Percentiles rank a stretch among this genome's conserved stretches.
phyloP scores from a whole-genome alignment of 140 eudicot genomes.

The Bidens hawaiensis region DNA sequence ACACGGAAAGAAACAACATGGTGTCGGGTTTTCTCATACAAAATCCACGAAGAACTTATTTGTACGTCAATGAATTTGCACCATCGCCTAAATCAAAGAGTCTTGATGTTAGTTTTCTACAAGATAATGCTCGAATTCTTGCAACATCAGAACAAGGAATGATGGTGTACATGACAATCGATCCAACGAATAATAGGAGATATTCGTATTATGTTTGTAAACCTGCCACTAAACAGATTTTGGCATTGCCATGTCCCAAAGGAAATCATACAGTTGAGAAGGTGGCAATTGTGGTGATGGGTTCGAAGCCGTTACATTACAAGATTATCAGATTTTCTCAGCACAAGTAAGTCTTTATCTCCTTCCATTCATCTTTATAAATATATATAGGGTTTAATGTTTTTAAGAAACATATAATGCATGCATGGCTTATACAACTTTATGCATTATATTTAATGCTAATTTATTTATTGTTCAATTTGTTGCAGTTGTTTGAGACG shows the following conservation, averaged over 20 bases:
- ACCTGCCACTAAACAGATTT: slow-evolving; percentile 21
- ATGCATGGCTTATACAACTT: too few relatives aligned
- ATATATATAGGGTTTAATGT: background rate
- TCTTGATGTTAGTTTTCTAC: slow-evolving; percentile 13
- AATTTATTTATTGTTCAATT: background rate
- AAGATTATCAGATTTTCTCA: slow-evolving; percentile 9
- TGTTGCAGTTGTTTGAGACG: background rate
- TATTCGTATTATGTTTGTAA: slow-evolving; percentile 14
- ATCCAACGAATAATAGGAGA: background rate
- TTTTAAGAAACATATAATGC: background rate
- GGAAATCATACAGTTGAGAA: background rate
- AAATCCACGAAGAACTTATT: background rate
- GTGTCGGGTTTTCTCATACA: slow-evolving; percentile 15
- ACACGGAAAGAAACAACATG: slow-evolving; percentile 14
- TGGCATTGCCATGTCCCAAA: slow-evolving; percentile 17
- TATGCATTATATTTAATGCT: too few relatives aligned
- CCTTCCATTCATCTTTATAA: background rate
- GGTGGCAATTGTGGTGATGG: background rate
- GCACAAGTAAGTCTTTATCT: background rate
- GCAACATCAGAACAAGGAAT: slow-evolving; percentile 27
- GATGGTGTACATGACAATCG: background rate
- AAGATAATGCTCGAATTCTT: background rate
- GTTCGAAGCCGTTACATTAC: slow-evolving; percentile 13
- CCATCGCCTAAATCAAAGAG: slow-evolving; percentile 4
- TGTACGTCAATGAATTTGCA: background rate